These are phyloP conservation scores for Salix udensis DNA, from an alignment of 345 rosid species.

Conservation along the genomic window DNA sequence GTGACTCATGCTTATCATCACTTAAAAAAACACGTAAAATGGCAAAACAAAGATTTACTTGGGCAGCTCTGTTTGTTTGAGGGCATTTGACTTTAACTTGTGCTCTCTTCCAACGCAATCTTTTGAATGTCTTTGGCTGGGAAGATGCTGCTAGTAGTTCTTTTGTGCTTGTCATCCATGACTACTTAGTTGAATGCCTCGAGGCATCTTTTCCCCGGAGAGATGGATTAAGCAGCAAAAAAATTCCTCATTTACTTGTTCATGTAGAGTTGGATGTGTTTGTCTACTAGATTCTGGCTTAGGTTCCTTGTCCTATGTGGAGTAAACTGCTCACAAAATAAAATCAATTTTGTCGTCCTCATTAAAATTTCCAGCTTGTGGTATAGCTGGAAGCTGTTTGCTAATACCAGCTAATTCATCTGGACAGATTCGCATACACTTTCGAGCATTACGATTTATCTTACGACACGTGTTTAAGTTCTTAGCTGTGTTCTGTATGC, in stretches of 20 bases:
- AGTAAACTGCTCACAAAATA: not conserved
- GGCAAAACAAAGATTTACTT: not conserved
- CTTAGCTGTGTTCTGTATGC: not conserved
- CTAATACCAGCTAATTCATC: slow-evolving; percentile 18
- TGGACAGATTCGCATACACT: slow-evolving; percentile 12
- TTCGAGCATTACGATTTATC: not conserved
- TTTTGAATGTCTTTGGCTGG: not conserved
- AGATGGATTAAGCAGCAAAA: slow-evolving; percentile 5
- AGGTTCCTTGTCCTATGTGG: not conserved
- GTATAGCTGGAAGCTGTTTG: slow-evolving; percentile 22
- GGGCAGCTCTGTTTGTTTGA: not conserved
- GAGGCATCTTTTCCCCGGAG: not conserved
- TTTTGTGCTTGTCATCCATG: not conserved
- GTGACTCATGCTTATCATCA: not conserved
- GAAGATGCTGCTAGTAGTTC: not conserved
- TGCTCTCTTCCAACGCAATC: not conserved
- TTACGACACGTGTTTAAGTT: not conserved
- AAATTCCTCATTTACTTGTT: slow-evolving; percentile 7
- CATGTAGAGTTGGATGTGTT: not conserved
- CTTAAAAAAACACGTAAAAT: not conserved
- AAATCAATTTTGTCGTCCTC: slow-evolving; percentile 8
- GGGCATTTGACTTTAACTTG: not conserved
- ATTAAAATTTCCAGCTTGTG: slow-evolving; percentile 15
- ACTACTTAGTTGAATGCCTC: not conserved
- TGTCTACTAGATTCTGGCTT: not conserved